These are phyloP conservation scores for Tricholoma sp. DNA, from an alignment of 768 basidiomycete species.

Conservation along the genomic window DNA sequence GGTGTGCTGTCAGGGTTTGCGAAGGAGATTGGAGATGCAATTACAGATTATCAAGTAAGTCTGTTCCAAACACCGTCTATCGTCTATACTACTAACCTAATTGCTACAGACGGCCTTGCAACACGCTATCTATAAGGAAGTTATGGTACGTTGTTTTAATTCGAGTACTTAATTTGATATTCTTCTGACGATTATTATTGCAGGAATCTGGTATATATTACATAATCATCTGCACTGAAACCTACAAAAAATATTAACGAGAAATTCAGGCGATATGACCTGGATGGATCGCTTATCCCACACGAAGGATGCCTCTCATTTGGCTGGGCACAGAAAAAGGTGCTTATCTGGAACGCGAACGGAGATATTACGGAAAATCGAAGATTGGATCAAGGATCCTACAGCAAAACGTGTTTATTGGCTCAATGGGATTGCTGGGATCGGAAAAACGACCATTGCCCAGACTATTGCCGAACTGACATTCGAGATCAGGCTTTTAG, in stretches of 20 bases:
- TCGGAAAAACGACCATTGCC: conserved; percentile 16
- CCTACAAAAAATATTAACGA: no score
- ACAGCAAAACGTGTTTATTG: conserved; percentile 20
- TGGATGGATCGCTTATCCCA: no score
- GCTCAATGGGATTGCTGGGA: conserved; percentile 18
- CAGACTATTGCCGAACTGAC: conserved; percentile 6
- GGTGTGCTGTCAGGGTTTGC: background rate
- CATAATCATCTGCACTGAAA: no score
- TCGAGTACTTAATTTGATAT: no score
- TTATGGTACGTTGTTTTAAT: background rate
- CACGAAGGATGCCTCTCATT: no score
- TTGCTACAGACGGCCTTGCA: background rate
- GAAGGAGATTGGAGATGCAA: background rate
- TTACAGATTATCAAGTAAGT: conserved; percentile 1
- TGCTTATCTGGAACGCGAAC: no score
- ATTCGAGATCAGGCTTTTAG: conserved; percentile 6
- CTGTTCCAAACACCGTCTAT: background rate
- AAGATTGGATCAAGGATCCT: conserved; percentile 27
- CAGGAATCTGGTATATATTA: background rate
- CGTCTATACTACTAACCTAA: background rate
- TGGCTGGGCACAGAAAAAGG: no score
- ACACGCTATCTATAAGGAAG: background rate
- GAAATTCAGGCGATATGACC: no score
- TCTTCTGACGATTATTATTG: no score
- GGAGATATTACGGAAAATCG: background rate